A percentile compares a stretch with the other conserved stretches of the same genome.
Evolutionary conservation across 1,284 basidiomycete species (phyloP).

Genomic region (Irpex sp.): DNA sequence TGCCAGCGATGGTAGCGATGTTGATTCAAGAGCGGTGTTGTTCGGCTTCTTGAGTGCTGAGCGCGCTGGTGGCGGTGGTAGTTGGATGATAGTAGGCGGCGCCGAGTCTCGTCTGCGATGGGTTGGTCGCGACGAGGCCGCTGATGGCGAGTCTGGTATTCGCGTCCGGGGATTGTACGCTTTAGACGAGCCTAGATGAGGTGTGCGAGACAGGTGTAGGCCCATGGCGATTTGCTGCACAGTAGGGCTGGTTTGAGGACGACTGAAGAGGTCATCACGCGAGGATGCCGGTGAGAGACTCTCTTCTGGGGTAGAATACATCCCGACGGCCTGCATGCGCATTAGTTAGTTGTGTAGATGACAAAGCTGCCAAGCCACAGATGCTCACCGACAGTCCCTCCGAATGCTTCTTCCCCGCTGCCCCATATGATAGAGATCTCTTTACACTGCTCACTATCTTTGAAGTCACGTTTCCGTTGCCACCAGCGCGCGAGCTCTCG

Average conservation of each 20-base stretch:
- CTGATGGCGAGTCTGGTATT: conserved; percentile 11
- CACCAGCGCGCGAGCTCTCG: conserved; percentile 7
- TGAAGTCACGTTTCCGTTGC: conserved; percentile 27
- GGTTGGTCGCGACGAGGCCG: conserved; percentile 14
- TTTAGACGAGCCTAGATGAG: conserved; percentile 48
- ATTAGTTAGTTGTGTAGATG: neutral
- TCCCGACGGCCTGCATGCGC: conserved; percentile 22
- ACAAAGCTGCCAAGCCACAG: neutral
- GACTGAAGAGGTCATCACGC: conserved; percentile 38
- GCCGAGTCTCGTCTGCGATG: conserved; percentile 25
- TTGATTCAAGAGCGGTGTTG: conserved; percentile 18
- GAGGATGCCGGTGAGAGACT: conserved; percentile 30
- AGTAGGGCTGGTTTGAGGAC: conserved; percentile 49
- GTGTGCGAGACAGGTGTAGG: conserved; percentile 67
- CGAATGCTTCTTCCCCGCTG: conserved; percentile 26
- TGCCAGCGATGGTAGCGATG: conserved; percentile 4
- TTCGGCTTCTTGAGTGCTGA: conserved; percentile 58
- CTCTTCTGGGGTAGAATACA: conserved; percentile 55
- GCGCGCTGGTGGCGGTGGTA: conserved; percentile 53
- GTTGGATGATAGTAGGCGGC: conserved; percentile 21
- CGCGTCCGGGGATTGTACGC: conserved; percentile 9
- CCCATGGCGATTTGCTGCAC: conserved; percentile 76
- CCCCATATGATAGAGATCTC: conserved; percentile 36
- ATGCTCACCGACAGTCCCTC: conserved; percentile 26
- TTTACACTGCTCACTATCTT: conserved; percentile 43